Base-by-base conservation (phyloP, 495 filamentous ascomycete species). In the Oidiodendron maius region DNA sequence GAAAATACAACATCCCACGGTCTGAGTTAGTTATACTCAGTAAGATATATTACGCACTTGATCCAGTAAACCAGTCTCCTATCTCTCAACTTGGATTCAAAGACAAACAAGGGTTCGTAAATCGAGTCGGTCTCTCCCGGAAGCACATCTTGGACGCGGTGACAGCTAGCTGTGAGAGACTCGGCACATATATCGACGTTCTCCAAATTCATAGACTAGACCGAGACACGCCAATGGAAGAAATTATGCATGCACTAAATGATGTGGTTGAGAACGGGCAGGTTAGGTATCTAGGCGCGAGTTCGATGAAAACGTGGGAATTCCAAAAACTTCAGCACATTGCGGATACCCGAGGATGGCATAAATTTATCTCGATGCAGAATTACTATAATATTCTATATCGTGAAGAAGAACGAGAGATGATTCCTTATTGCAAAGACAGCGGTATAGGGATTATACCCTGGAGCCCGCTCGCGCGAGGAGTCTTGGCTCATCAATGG, bases 1-100 rank as follows among this genome's bases (percentile, higher is more conserved):
- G 78, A 60, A 68, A 83, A 52, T 89, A 80, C 69, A 71, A 76
- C 44, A 89, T 93, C 54, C 85, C 86, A 0, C 84, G 88, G 22
- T 65, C 80, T 47, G 80, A 81, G 48, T 70, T 94, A 28, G 78
- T 90, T 37, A 83, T 93, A 58, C 64, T 90, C 56, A 84, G 78
- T 32, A 91, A 93, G 68, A 86, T 83, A 62, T 83, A 71, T 68
- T 82, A 76, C 56, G 74, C 76, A 11, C 63, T 68, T 9, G 68
- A 73, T 25, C 64, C 44, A 39, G 36, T 58, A 11, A 43, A 51
- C 44, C 47, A 48, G 15, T 43, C 57, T 26, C 20, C 48, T 61
- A 46, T 18, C 69, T 13, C 32, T 22, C 1, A 21, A 4, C 3
- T 10, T 25, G 23, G 12, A 13, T 6, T 60, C 63, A 42, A 60